These are phyloP conservation scores for Xylaria palmicola DNA, from an alignment of 495 filamentous ascomycete genomes.

Conservation along the genomic window DNA sequence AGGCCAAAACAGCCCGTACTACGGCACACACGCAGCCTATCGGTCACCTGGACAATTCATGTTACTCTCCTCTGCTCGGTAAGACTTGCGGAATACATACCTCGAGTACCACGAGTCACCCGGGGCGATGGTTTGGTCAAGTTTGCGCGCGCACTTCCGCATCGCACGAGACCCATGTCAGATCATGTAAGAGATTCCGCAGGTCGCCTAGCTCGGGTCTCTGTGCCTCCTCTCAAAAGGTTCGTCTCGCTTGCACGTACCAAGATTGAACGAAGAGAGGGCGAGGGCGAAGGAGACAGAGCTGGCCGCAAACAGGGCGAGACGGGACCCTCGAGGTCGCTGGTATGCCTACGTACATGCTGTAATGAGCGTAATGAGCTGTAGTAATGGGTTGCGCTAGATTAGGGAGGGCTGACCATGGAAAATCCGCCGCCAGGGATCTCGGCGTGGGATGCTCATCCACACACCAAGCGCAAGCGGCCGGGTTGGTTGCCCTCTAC, in stretches of 20 bases:
- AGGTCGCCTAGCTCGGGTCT: neutral
- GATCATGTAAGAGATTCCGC: conserved; percentile 12
- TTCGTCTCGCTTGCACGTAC: neutral
- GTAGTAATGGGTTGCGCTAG: conserved; percentile 11
- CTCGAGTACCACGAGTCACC: neutral
- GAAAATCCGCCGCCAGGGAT: conserved; percentile 8
- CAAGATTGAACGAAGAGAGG: neutral
- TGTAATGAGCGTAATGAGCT: neutral
- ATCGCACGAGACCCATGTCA: conserved; percentile 6
- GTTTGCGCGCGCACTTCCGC: neutral
- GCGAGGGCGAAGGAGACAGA: neutral
- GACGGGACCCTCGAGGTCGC: neutral
- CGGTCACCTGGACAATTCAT: neutral
- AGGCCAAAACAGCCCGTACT: neutral
- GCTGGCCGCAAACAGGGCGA: neutral
- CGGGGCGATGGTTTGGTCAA: neutral
- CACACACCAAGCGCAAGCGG: neutral
- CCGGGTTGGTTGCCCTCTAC: neutral
- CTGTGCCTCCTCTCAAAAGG: neutral
- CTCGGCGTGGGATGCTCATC: conserved; percentile 11
- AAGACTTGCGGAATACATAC: conserved; percentile 1
- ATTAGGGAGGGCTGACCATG: conserved; percentile 6
- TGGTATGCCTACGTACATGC: neutral
- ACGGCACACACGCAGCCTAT: neutral
- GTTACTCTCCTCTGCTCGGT: conserved; percentile 1